Percentiles rank a stretch among this genome's conserved stretches.
Conservation (phyloP, 345 rosid species). For the Heritiera fomes region DNA sequence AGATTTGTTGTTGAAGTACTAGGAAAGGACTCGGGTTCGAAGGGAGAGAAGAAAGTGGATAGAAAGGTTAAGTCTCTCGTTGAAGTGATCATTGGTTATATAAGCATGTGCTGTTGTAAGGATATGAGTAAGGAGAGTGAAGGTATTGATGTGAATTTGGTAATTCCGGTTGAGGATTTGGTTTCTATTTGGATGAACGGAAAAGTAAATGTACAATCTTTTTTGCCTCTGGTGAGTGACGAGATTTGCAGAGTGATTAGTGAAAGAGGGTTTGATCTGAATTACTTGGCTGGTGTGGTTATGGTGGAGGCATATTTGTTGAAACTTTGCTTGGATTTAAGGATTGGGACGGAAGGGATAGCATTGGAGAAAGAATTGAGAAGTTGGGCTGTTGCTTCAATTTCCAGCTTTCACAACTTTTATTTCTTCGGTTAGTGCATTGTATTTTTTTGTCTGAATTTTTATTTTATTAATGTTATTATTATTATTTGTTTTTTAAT, state of each 20-base stretch:
- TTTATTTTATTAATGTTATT: no score
- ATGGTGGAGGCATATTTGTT: slow-evolving; percentile 48
- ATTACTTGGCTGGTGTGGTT: slow-evolving; percentile 52
- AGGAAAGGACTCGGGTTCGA: slow-evolving; percentile 31
- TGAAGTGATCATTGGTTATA: slow-evolving; percentile 47
- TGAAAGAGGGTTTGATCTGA: slow-evolving; percentile 36
- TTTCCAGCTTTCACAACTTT: slow-evolving; percentile 43
- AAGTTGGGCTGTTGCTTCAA: slow-evolving; percentile 48
- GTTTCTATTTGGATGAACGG: slow-evolving; percentile 43
- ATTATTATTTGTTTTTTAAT: not conserved
- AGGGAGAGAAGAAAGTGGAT: slow-evolving; percentile 39
- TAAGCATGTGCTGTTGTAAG: slow-evolving; percentile 38
- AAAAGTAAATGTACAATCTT: slow-evolving; percentile 28
- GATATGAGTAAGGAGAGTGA: slow-evolving; percentile 25
- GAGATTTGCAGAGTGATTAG: slow-evolving; percentile 29
- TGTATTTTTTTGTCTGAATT: not conserved
- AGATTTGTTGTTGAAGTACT: slow-evolving; percentile 34
- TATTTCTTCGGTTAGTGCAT: slow-evolving; percentile 52
- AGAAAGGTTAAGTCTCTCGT: slow-evolving; percentile 39
- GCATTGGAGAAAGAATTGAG: slow-evolving; percentile 48
- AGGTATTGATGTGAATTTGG: slow-evolving; percentile 19
- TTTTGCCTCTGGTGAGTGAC: slow-evolving; percentile 43
- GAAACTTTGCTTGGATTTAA: slow-evolving; percentile 48
- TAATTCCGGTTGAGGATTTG: slow-evolving; percentile 36
- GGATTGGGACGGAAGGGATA: slow-evolving; percentile 20